Conservation (phyloP, 352 stramenopile species). For the Phytophthora melonis region DNA sequence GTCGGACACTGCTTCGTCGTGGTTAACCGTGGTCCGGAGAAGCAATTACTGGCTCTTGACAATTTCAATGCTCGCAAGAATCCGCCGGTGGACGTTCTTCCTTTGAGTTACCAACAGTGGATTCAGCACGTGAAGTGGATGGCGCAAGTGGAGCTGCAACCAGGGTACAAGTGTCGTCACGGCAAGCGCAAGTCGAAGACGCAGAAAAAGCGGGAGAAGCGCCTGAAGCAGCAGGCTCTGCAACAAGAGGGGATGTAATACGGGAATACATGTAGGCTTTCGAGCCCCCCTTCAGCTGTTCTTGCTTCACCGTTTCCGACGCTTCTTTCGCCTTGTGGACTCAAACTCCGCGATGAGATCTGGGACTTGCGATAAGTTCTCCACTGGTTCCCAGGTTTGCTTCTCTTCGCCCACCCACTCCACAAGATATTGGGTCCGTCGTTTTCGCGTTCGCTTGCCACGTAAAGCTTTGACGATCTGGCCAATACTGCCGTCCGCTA, state of each 20-base stretch:
- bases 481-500: slow-evolving; percentile 10
- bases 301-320: neutral
- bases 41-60: no score
- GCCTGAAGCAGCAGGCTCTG: neutral
- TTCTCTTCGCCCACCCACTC: slow-evolving; percentile 7
- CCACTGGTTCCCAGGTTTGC: neutral
- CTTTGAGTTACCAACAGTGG: no score
- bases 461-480: slow-evolving; percentile 6
- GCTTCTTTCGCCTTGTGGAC: neutral
- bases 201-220: no score
- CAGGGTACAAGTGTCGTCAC: no score
- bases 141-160: no score
- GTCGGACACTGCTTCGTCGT: no score
- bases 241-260: slow-evolving; percentile 2
- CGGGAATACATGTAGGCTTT: slow-evolving; percentile 19
- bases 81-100: no score
- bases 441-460: neutral
- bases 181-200: no score
- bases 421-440: slow-evolving; percentile 20
- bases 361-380: slow-evolving; percentile 12
- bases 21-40: no score
- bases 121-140: no score
- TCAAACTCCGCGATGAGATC: slow-evolving; percentile 16
- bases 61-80: no score
- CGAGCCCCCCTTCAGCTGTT: neutral